Evolutionary conservation across 1,139 yeast genomes (phyloP).

Genomic region (Geotrichum siamense): DNA sequence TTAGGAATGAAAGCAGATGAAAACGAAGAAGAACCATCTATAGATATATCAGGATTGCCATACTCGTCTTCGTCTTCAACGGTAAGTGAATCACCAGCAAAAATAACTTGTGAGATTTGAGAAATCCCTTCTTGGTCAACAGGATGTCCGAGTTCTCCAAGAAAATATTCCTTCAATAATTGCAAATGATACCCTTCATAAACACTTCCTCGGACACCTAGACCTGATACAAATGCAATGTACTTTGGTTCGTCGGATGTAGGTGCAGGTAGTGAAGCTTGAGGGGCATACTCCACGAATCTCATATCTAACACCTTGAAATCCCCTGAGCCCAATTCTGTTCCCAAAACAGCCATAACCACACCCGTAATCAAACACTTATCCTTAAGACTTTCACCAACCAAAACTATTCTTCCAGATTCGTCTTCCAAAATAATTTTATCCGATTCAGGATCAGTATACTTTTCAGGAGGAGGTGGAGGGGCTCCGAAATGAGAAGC

Average conservation of each 20-base stretch:
- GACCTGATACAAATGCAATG: slow-evolving; percentile 69
- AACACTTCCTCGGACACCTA: slow-evolving; percentile 46
- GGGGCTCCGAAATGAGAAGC: slow-evolving; percentile 39
- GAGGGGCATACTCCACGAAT: slow-evolving; percentile 61
- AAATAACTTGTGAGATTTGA: slow-evolving; percentile 48
- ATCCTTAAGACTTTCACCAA: slow-evolving; percentile 50
- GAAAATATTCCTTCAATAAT: slow-evolving; percentile 60
- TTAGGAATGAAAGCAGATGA: slow-evolving; percentile 9
- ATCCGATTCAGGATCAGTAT: slow-evolving; percentile 51
- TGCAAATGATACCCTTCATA: slow-evolving; percentile 45
- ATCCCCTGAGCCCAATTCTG: slow-evolving; percentile 75
- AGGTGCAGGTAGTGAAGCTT: slow-evolving; percentile 34
- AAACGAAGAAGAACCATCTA: slow-evolving; percentile 8
- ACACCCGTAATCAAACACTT: slow-evolving; percentile 63
- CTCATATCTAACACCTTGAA: slow-evolving; percentile 78
- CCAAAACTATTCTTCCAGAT: slow-evolving; percentile 74
- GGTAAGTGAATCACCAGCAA: slow-evolving; percentile 73
- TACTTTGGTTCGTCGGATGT: slow-evolving; percentile 23
- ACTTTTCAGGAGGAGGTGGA: slow-evolving; percentile 38
- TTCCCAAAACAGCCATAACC: slow-evolving; percentile 77
- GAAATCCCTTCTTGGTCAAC: slow-evolving; percentile 30
- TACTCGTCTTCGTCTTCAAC: slow-evolving; percentile 27
- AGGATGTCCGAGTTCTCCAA: slow-evolving; percentile 55
- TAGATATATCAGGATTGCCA: slow-evolving; percentile 25
- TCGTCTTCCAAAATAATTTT: slow-evolving; percentile 81